Percentiles rank a stretch among this genome's conserved stretches.
These are phyloP conservation scores for Stereocaulon alpinum DNA, from an alignment of 495 filamentous ascomycete species.

Conservation along the genomic window DNA sequence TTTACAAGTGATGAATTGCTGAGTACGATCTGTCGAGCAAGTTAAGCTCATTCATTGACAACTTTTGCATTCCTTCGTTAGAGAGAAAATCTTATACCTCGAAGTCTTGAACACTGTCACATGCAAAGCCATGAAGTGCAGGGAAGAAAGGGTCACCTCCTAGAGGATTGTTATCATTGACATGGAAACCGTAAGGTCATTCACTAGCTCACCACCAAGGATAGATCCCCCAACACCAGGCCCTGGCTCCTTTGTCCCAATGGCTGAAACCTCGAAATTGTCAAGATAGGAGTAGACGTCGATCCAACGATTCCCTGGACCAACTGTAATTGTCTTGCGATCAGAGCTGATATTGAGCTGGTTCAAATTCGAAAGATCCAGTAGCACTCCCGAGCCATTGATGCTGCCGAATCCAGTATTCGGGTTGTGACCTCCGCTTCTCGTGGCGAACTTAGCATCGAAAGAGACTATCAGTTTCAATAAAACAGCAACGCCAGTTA, in stretches of 20 bases:
- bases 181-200: neutral
- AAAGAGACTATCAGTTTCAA: slow-evolving; percentile 22
- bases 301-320: slow-evolving; percentile 36
- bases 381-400: slow-evolving; percentile 34
- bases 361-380: slow-evolving; percentile 40
- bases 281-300: slow-evolving; percentile 32
- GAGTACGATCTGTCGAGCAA: slow-evolving; percentile 27
- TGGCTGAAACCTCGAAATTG: slow-evolving; percentile 23
- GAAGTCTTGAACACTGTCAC: slow-evolving; percentile 17
- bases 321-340: slow-evolving; percentile 29
- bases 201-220: slow-evolving; percentile 5
- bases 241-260: slow-evolving; percentile 31
- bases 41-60: neutral
- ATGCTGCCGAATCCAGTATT: slow-evolving; percentile 30
- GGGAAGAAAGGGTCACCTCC: no score
- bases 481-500: slow-evolving; percentile 26
- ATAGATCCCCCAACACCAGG: slow-evolving; percentile 8
- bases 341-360: slow-evolving; percentile 30
- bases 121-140: slow-evolving; percentile 17
- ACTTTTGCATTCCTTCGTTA: no score
- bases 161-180: neutral
- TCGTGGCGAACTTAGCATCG: slow-evolving; percentile 19
- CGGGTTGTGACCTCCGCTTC: slow-evolving; percentile 25
- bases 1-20: slow-evolving; percentile 35
- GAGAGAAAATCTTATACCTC: slow-evolving; percentile 16